Evolutionary conservation across 306 rosid genomes (phyloP), one percentile per base, ranked within the genome.

Genomic region (Inga laurina): DNA sequence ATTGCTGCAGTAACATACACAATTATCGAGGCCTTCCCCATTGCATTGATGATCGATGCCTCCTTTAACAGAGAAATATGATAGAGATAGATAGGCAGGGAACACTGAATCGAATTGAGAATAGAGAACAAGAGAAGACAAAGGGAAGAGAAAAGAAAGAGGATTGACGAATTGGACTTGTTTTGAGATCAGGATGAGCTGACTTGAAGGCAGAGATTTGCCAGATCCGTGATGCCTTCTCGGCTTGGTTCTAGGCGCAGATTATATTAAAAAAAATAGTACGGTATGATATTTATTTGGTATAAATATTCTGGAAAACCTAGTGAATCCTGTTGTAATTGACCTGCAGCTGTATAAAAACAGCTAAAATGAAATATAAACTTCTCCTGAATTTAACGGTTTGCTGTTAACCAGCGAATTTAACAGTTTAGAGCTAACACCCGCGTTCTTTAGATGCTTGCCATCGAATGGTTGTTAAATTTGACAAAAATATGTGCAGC

Each of bases 11-110:
- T 41, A 3, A 91, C 71, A 91, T 96, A 96, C 3, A 93, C 72
- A 14, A 94, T 24, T 0, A 96, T 62, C 13, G 98, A 94, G 10
- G 85, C 86, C 87, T 75, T 92, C 15, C 85, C 91, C 98, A 93
- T 95, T 84, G 83, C 88, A 85, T 78, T 81, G 52, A 56, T 37
- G 86, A 78, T 78, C 75, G 52, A 75, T 21, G 51, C 24, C 13
- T 10, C 75, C 75, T 18, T 37, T 1, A 37, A 37, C 8, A 69
- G 14, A 72, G 54, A 6, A 46, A 72, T 13, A 35, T 10, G 75
- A 70, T 19, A 15, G 48, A 39, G 73, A 39, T 39, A 39, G 54
- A 71, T 10, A 2, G 39, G 30, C 39, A 72, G 11, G 49, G 54
- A n/a, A 45, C 11, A 10, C 4, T 15, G 34, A 13, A 43, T 44